Evolutionary conservation across 192 early-diverging fungal species (phyloP), one percentile per base, ranked within the genome.

Genomic region (Coemansia asiatica): DNA sequence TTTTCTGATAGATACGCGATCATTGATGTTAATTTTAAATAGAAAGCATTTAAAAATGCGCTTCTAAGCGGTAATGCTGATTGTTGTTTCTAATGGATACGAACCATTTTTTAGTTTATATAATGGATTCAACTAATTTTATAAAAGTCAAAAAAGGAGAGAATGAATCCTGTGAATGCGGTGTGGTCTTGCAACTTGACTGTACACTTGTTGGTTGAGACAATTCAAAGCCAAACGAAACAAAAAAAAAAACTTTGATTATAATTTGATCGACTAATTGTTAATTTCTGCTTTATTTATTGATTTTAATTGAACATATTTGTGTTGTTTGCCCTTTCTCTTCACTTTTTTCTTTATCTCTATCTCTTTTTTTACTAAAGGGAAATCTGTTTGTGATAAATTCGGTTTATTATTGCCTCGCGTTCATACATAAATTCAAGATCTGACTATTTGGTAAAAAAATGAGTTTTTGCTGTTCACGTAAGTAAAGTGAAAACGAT

Each of bases 401-500:
- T n/a, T n/a, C n/a, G n/a, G n/a, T n/a, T n/a, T n/a, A n/a, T n/a
- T n/a, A n/a, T n/a, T n/a, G n/a, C n/a, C n/a, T n/a, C n/a, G n/a
- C n/a, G n/a, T n/a, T n/a, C n/a, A n/a, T n/a, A n/a, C n/a, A n/a
- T n/a, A n/a, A n/a, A n/a, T n/a, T n/a, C n/a, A n/a, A n/a, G n/a
- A n/a, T n/a, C n/a, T n/a, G n/a, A n/a, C n/a, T n/a, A n/a, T n/a
- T n/a, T n/a, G n/a, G n/a, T n/a, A n/a, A n/a, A n/a, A 58, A 28
- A 68, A 79, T 79, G 76, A 69, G 63, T 27, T 74, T 79, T 36
- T 60, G 60, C 38, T 79, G 76, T 74, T 60, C 76, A 7, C 33
- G 76, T 73, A 73, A 68, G 76, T 73, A 59, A n/a, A n/a, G n/a
- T n/a, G n/a, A n/a, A n/a, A n/a, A n/a, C 7, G 8, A 26, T 12